Percentiles rank a stretch among this genome's conserved stretches.
These are phyloP conservation scores for Corylus avellana DNA, from an alignment of 306 rosid genomes.

Conservation along the genomic window DNA sequence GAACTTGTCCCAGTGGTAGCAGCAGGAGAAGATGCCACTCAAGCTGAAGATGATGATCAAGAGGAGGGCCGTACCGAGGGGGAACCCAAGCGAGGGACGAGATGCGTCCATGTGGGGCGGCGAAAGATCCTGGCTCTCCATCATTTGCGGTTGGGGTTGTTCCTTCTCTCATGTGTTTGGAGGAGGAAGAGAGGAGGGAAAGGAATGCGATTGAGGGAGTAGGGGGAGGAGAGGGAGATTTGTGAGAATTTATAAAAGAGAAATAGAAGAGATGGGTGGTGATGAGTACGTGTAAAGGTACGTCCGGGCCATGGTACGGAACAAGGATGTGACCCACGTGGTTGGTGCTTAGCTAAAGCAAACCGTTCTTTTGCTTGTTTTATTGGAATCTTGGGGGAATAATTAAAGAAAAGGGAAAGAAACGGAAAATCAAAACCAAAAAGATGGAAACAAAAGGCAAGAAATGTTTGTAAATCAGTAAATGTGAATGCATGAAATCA, in stretches of 20 bases:
- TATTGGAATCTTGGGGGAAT: neutral
- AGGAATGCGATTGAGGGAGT: neutral
- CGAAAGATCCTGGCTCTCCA: slow-evolving; percentile 72
- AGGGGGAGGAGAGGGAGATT: neutral
- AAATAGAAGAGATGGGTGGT: neutral
- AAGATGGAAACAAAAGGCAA: neutral
- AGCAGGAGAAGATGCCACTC: slow-evolving; percentile 95
- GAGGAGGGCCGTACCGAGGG: slow-evolving; percentile 91
- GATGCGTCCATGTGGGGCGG: slow-evolving; percentile 69
- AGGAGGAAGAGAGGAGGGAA: neutral
- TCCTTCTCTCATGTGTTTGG: slow-evolving; percentile 50
- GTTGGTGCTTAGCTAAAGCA: neutral
- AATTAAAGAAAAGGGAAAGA: neutral
- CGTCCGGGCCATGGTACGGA: slow-evolving; percentile 63
- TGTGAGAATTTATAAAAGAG: neutral
- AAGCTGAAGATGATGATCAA: slow-evolving; percentile 78
- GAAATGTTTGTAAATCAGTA: too few relatives aligned
- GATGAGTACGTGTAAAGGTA: slow-evolving; percentile 39
- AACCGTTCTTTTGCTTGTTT: neutral
- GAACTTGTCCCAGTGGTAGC: slow-evolving; percentile 96
- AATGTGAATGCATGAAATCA: too few relatives aligned
- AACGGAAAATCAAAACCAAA: neutral
- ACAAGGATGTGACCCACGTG: slow-evolving; percentile 32
- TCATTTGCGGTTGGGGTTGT: slow-evolving; percentile 6
- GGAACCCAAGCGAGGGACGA: slow-evolving; percentile 91